Evolutionary conservation across 2,329 filamentous ascomycete species (phyloP), one percentile per base, ranked within the genome.

Genomic region (Aschersonia sp.): DNA sequence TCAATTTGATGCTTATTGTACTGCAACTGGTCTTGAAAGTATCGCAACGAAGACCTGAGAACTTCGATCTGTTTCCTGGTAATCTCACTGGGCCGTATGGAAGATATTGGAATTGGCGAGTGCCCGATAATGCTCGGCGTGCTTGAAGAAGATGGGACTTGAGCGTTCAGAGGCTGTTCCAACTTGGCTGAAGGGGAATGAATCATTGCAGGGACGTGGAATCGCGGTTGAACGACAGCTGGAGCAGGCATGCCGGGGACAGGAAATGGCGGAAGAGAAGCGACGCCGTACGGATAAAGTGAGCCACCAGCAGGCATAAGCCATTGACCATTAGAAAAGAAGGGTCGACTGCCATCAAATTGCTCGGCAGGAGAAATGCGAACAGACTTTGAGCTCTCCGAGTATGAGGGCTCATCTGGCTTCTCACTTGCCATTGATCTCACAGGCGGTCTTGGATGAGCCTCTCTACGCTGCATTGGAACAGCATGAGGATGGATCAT

Each of bases 1-100:
- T 81, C 77, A 51, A 81, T 77, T 53, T 81, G 77, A 52, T 81
- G 75, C 53, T 70, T 73, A 56, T 81, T 81, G 64, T 75, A 79
- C 46, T 71, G 69, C 43, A 81, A 60, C 53, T 82, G 77, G 50
- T 76, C 72, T 52, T 79, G 71, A 41, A 74, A 66, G 49, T 73
- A 72, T 55, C 71, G 75, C 50, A 81, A 65, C n/a, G 70, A 69
- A n/a, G 58, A 55, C 41, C 68, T 69, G 47, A 81, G 67, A 42
- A 64, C 61, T 29, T 71, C 68, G 45, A 80, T 69, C 53, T 80
- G 76, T 53, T 73, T 75, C 56, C 66, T 75, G 6, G 75, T 79
- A 53, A 80, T 77, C n/a, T 77, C 73, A 54, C 76, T 80, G 4
- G 70, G 71, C 29, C 70, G 69, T 51, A 80, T 80, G 6, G 76